Base-by-base conservation (phyloP, 495 filamentous ascomycete genomes). In the Neurospora sp. region DNA sequence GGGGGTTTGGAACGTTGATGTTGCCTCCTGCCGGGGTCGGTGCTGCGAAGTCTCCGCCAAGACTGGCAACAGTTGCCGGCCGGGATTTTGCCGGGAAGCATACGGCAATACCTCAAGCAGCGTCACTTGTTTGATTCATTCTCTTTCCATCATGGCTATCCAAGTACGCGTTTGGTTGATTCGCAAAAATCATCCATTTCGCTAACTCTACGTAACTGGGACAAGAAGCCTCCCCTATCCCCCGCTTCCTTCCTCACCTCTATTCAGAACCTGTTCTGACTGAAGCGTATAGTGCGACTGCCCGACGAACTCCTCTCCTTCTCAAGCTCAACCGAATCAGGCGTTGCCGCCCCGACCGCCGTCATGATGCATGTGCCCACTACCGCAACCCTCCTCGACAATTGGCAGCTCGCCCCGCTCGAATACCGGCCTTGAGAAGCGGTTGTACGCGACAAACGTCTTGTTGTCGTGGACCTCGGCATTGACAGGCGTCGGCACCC, bases 371-470 rank as follows among this genome's bases (percentile, higher is more conserved):
- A 59, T 7, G n/a, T 22, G 3, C 45, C 10, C 22, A 8, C 22
- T 5, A 8, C 22, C 10, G 22, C 31, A 31, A 22, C 47, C 14
- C 42, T n/a, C 41, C 38, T 65, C 41, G 37, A 73, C 73, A 31
- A 77, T 70, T 4, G 78, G 80, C 20, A 82, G 73, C 31, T 73
- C 74, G 7, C 73, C 72, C 3, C 78, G 69, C 69, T 74, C 75
- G 47, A 75, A 79, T 7, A 80, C 72, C 0, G 84, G 82, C 22
- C 85, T 78, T 42, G 86, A 86, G 74, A 90, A 89, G 6, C 85
- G 84, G 74, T 89, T 89, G 74, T 88, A 88, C 4, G 85, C 79
- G 16, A 89, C 82, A 78, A 87, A 82, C 3, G 79, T 80, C 61
- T 84, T 72, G 45, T 73, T 31, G 70, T 81, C 76, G n/a, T 75